Percentiles rank a stretch among this genome's conserved stretches.
Conservation (phyloP, 2,329 filamentous ascomycete species). For the Neospermospora avenae region DNA sequence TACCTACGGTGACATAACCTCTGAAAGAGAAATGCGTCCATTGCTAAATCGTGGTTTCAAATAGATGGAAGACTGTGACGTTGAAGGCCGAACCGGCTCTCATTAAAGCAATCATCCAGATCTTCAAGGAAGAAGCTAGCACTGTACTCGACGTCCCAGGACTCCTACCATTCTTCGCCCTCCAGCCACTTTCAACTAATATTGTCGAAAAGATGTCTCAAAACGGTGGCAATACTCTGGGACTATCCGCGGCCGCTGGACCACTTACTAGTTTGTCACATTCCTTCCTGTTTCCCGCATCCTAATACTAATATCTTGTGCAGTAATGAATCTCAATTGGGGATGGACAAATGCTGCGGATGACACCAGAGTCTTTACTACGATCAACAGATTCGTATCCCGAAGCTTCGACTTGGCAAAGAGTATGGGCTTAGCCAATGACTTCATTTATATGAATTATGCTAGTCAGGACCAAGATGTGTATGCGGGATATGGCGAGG, state of each 20-base stretch:
- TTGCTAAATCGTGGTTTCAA: not conserved
- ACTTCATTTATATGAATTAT: slow-evolving; percentile 39
- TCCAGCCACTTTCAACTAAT: slow-evolving; percentile 24
- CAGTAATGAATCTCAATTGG: slow-evolving; percentile 21
- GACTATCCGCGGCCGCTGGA: slow-evolving; percentile 16
- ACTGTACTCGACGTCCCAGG: slow-evolving; percentile 14
- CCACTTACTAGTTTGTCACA: slow-evolving; percentile 21
- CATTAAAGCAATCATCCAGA: slow-evolving; percentile 18
- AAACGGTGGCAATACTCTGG: slow-evolving; percentile 28
- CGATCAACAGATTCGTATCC: slow-evolving; percentile 9
- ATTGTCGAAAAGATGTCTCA: slow-evolving; percentile 22
- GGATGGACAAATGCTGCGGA: slow-evolving; percentile 15
- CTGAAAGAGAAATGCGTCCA: not conserved
- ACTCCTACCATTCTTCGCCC: slow-evolving; percentile 18
- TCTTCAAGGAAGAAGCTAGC: slow-evolving; percentile 20
- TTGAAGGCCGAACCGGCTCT: slow-evolving; percentile 21
- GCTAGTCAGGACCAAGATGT: slow-evolving; percentile 36
- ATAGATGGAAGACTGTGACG: slow-evolving; percentile 23
- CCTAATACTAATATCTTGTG: not conserved
- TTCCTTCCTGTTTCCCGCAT: not conserved
- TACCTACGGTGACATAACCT: not conserved
- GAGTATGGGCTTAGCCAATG: slow-evolving; percentile 11
- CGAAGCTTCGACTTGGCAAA: slow-evolving; percentile 11
- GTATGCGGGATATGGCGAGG: slow-evolving; percentile 36
- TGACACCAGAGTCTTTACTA: slow-evolving; percentile 8